Base-by-base conservation (phyloP, 2,329 filamentous ascomycete species). In the Orbilia oligospora region DNA sequence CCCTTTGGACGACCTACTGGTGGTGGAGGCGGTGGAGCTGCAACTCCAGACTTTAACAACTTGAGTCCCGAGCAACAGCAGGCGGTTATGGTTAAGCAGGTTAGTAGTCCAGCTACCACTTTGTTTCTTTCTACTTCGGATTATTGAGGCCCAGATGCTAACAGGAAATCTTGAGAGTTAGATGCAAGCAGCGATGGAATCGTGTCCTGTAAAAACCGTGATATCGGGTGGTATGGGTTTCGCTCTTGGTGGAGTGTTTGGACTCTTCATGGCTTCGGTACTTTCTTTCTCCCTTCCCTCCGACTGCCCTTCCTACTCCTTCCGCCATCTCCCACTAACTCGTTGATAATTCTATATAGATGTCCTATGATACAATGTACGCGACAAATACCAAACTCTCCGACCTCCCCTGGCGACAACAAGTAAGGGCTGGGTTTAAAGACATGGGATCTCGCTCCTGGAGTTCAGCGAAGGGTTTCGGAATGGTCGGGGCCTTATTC, bases 181-280 rank as follows among this genome's bases (percentile, higher is more conserved):
- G 92, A 91, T 97, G 87, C 90, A 93, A 88, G 85, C 87, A 24
- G 90, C 90, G 51, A 97, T 97, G 93, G 94, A 98, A 85, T 97
- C 93, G 38, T 99, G 96, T 84, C 90, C 91, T 24, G 91, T 91
- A 73, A 99, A 99, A 85, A 92, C 93, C 18, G 91, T 90, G 81
- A 92, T 99, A 86, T 92, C 94, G 0, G 96, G 95, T 72, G 93
- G 92, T 24, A 97, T 97, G 90, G 96, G 96, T 16, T 97, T 97
- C 83, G 96, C 91, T 44, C 91, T 99, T 81, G 96, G 96, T 80
- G 96, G 94, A 83, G 87, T 97, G 51, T 99, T 99, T 82, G 96
- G 96, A 81, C 89, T 98, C 83, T 99, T 99, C 87, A 99, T 98
- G 95, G 93, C 94, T 76, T 96, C 93, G 83, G 93, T 97, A 90